A percentile compares a stretch with the other conserved stretches of the same genome.
These are phyloP conservation scores for Dactylorhiza incarnata DNA, from an alignment of 106 monocot genomes.

Conservation along the genomic window DNA sequence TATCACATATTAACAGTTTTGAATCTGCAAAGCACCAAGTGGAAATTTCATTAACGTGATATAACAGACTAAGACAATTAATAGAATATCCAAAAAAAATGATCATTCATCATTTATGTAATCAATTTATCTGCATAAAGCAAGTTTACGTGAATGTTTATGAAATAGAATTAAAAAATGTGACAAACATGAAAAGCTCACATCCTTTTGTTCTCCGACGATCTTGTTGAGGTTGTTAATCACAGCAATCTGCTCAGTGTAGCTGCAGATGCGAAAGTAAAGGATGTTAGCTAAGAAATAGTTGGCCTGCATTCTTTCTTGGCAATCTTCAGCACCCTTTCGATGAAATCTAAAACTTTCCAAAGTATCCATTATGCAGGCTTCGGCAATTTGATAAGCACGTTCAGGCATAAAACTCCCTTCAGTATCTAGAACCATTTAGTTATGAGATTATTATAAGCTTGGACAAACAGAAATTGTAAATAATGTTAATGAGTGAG, in stretches of 20 bases:
- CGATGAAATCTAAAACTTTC: constrained; percentile 27
- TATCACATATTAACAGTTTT: neutral
- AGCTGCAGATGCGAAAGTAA: constrained; percentile 96
- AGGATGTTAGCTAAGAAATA: constrained; percentile 74
- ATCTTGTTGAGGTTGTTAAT: constrained; percentile 83
- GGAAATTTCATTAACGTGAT: neutral
- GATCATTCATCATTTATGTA: neutral
- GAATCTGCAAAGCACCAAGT: neutral
- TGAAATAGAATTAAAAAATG: neutral
- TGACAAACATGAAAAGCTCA: constrained; percentile 16
- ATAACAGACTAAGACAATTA: neutral
- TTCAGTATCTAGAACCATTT: constrained; percentile 68
- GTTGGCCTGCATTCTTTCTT: constrained; percentile 43
- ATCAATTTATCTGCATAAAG: neutral
- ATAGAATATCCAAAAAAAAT: neutral
- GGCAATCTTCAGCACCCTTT: constrained; percentile 17
- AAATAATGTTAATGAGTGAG: neutral
- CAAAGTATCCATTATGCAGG: constrained; percentile 51
- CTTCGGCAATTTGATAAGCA: constrained; percentile 92
- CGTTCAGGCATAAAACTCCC: constrained; percentile 99
- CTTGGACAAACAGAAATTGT: neutral
- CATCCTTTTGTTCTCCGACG: constrained; percentile 67
- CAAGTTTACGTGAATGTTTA: neutral
- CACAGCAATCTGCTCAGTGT: constrained; percentile 89
- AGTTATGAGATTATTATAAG: constrained; percentile 9